Evolutionary conservation across 768 basidiomycete genomes (phyloP), one percentile per base, ranked within the genome.

Genomic region (Phaeolepiota aurea): DNA sequence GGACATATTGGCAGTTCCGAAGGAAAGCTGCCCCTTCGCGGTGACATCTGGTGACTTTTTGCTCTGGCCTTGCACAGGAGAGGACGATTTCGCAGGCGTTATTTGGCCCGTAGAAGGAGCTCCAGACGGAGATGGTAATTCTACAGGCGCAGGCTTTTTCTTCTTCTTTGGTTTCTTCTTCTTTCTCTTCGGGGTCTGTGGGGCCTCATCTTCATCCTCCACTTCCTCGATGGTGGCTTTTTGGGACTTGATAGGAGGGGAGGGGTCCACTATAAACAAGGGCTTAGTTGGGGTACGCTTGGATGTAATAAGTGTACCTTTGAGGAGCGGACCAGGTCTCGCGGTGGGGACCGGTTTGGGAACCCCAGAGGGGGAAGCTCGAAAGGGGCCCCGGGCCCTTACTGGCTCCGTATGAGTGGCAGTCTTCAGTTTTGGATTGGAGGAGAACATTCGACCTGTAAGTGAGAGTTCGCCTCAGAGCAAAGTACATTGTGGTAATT

Each of bases 141-240:
- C 25, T 28, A n/a, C 25, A 28, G 59, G 44, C 3, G 58, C 43
- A 14, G 62, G 40, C 48, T 74, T 73, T 57, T 75, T 78, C 59
- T 81, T 85, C 56, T 85, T 87, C 65, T 82, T 86, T 15, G 72
- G 62, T 49, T 83, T 85, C 61, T 82, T 82, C 57, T 81, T 81
- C 59, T 86, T 83, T 57, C 83, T 86, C 66, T 62, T 59, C 1
- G 57, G 36, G 2, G 63, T 50, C 0, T 54, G 35, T 20, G 52
- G 40, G 1, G 57, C 60, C 3, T 70, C 72, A 22, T 76, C 81
- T 52, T 82, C 83, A 37, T 86, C 87, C 37, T 83, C 81, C 0
- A 76, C 79, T 31, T 88, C 83, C 50, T 86, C 85, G 5, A 82
- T 68, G 0, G 80, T 82, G 11, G 72, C 66, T 51, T 65, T 69